phyloP scores from a whole-genome alignment of 768 basidiomycete species.

The Xanthoconium purpureum region DNA sequence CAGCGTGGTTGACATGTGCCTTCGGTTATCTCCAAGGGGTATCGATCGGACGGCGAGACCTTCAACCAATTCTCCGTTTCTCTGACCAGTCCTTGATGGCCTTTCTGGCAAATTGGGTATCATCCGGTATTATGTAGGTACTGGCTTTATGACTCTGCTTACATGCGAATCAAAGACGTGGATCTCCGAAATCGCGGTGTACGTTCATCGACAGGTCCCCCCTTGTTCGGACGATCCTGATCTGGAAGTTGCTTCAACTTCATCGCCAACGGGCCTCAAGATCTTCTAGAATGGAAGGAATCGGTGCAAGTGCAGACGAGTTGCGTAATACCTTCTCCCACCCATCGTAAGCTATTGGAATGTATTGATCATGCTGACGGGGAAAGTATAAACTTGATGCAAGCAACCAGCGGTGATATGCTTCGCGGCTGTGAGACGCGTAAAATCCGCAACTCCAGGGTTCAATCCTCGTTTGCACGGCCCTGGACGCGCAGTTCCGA shows the following conservation, averaged over 20 bases:
- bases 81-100: not conserved
- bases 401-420: constrained; percentile 1
- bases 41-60: constrained; percentile 1
- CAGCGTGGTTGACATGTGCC: constrained; percentile 18
- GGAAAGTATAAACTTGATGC: constrained; percentile 8
- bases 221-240: constrained; percentile 6
- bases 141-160: not conserved
- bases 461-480: constrained; percentile 5
- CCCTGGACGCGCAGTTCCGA: constrained; percentile 19
- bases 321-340: constrained; percentile 21
- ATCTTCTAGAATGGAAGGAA: constrained; percentile 22
- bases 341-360: constrained; percentile 5
- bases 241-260: constrained; percentile 5
- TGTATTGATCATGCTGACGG: constrained; percentile 1
- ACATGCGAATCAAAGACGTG: not conserved
- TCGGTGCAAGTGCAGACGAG: constrained; percentile 2
- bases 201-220: constrained; percentile 1
- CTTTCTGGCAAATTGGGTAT: not conserved
- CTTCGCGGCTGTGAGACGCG: constrained; percentile 15
- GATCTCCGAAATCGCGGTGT: constrained; percentile 6
- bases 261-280: constrained; percentile 11
- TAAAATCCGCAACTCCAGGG: constrained; percentile 17
- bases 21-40: constrained; percentile 12
- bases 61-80: not conserved
- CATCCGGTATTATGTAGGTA: not conserved